These are phyloP conservation scores for Coemansia sp. DNA, from an alignment of 192 early-diverging fungal species.

Conservation along the genomic window DNA sequence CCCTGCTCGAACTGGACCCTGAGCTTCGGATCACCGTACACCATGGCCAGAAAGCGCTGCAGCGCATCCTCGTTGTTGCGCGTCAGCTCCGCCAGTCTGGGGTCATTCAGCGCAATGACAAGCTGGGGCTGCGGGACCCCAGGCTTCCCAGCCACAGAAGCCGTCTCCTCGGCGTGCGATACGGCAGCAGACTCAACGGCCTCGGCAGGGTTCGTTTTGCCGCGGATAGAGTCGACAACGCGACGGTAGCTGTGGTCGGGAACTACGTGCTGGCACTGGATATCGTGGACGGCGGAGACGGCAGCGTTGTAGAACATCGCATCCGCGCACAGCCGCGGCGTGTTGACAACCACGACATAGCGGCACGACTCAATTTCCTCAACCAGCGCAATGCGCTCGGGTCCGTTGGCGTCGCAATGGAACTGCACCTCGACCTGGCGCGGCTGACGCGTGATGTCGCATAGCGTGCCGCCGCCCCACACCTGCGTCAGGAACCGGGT, in stretches of 20 bases:
- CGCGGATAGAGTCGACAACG: conserved; percentile 6
- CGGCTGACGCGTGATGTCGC: conserved; percentile 69
- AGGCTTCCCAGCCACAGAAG: not conserved
- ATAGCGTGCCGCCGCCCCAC: conserved; percentile 74
- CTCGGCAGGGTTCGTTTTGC: not conserved
- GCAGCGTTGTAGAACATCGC: conserved; percentile 51
- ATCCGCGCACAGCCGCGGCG: conserved; percentile 70
- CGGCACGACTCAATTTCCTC: conserved; percentile 69
- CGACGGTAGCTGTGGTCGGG: conserved; percentile 55
- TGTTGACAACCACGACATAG: conserved; percentile 79
- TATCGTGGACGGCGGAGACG: conserved; percentile 55
- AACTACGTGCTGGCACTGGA: conserved; percentile 65
- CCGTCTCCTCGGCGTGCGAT: not conserved
- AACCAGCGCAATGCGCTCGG: conserved; percentile 65
- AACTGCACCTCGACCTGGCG: conserved; percentile 80
- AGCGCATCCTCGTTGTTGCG: conserved; percentile 24
- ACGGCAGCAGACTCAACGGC: not conserved
- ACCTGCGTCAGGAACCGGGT: conserved; percentile 66
- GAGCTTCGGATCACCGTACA: conserved; percentile 24
- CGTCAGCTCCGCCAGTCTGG: conserved; percentile 7
- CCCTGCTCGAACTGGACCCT: conserved; percentile 15
- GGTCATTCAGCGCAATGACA: conserved; percentile 33
- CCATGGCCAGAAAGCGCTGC: conserved; percentile 24
- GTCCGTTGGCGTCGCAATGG: conserved; percentile 67
- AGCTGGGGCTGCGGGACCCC: conserved; percentile 18